These are phyloP conservation scores for Lactifluus echinatus DNA, from an alignment of 768 basidiomycete species.

Conservation along the genomic window DNA sequence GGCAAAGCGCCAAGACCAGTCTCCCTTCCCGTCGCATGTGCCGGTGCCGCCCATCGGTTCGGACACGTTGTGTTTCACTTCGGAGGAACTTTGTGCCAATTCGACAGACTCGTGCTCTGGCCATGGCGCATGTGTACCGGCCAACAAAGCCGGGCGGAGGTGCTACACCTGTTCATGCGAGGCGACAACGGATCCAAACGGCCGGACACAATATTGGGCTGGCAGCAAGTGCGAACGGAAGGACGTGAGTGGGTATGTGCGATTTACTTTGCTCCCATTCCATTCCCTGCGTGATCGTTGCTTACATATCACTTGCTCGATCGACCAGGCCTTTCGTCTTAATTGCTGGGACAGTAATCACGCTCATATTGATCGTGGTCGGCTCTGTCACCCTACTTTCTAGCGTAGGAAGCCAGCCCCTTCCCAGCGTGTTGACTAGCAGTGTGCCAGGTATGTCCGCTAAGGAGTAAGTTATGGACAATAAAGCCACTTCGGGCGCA, in stretches of 20 bases:
- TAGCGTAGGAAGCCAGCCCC: slow-evolving; percentile 46
- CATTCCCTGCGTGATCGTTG: too few species aligned
- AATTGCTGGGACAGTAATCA: slow-evolving; percentile 57
- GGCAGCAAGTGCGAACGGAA: slow-evolving; percentile 69
- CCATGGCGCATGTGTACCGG: slow-evolving; percentile 54
- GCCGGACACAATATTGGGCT: slow-evolving; percentile 63
- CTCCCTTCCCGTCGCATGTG: slow-evolving; percentile 41
- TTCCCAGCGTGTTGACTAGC: slow-evolving; percentile 70
- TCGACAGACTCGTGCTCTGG: slow-evolving; percentile 62
- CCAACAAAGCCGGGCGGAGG: slow-evolving; percentile 47
- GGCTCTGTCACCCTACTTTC: slow-evolving; percentile 62
- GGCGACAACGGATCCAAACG: slow-evolving; percentile 41
- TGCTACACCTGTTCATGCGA: slow-evolving; percentile 43
- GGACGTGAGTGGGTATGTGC: slow-evolving; percentile 70
- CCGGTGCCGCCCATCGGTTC: slow-evolving; percentile 45
- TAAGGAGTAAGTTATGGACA: slow-evolving; percentile 7
- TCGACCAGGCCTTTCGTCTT: slow-evolving; percentile 62
- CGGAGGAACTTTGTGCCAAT: slow-evolving; percentile 47
- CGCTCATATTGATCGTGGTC: slow-evolving; percentile 54
- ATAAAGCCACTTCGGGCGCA: neutral
- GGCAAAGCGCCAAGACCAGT: slow-evolving; percentile 32
- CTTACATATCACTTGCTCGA: neutral
- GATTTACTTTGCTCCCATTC: neutral
- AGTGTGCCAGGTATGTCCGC: slow-evolving; percentile 31
- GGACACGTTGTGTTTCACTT: slow-evolving; percentile 53